Base-by-base conservation (phyloP, 139 green algal species). In the Chlamydomonas incerta region DNA sequence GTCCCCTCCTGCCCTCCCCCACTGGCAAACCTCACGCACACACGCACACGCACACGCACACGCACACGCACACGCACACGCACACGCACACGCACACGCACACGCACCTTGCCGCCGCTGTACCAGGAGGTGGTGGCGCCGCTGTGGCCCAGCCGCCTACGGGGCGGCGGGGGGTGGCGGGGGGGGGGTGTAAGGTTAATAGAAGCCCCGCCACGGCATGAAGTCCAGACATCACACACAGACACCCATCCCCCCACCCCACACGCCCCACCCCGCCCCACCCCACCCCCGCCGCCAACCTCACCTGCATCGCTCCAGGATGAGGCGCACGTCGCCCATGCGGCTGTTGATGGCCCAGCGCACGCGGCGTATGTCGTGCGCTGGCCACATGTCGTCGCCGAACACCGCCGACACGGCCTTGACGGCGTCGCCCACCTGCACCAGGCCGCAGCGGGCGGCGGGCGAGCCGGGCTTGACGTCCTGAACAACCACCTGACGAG, bases 281-380 rank as follows among this genome's bases (percentile, higher is more conserved):
- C 41, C 41, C 41, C 41, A 50, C 17, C 67, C 28, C 33, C 57
- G 29, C 31, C 67, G 65, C n/a, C n/a, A n/a, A n/a, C n/a, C n/a
- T n/a, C 18, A 47, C 66, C 57, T 28, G 24, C 58, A 5, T 23
- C 91, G 86, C 88, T 93, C 88, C 29, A 94, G 79, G 9, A 94
- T 60, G 18, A 94, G 83, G 79, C 62, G 20, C 58, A 94, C 91
- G 87, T 92, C 91, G 46, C 87, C 86, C 23, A 83, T 60, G 10
- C 91, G 77, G 89, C 92, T 93, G 85, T 87, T 91, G 79, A 95
- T 91, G 26, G 92, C 90, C 90, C 92, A 95, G 20, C 84, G 87
- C 57, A 92, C 89, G 47, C 90, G 88, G 62, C 92, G 88, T 41
- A 95, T 81, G 74, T 95, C 92, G 0, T 29, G 46, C 0, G 83